These are phyloP conservation scores for Amanita thiersii DNA, from an alignment of 768 basidiomycete genomes.

Conservation along the genomic window DNA sequence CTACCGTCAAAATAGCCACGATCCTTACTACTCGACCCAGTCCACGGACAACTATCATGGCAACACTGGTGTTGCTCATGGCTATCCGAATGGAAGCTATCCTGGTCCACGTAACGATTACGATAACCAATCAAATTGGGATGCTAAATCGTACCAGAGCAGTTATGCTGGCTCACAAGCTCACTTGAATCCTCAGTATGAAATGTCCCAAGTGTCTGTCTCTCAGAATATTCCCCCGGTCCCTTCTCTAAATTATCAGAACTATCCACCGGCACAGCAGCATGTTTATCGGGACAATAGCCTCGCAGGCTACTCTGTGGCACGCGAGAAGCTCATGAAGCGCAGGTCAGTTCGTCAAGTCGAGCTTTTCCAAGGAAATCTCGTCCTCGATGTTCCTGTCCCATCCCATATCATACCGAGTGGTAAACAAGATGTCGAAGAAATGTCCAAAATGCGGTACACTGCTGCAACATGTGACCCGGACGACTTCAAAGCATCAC, in stretches of 20 bases:
- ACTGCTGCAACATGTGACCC: constrained; percentile 88
- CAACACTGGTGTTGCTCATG: constrained; percentile 23
- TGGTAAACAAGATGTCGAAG: constrained; percentile 52
- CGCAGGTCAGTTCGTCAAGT: constrained; percentile 73
- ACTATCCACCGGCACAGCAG: constrained; percentile 55
- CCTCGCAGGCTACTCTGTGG: constrained; percentile 53
- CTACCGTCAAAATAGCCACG: constrained; percentile 40
- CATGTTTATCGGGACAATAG: constrained; percentile 39
- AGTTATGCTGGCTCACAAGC: constrained; percentile 62
- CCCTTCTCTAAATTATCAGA: constrained; percentile 45
- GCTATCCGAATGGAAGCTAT: constrained; percentile 24
- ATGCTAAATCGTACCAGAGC: constrained; percentile 52
- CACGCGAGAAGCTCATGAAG: constrained; percentile 77
- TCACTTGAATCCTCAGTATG: constrained; percentile 57
- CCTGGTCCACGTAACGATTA: constrained; percentile 32
- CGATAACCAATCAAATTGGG: constrained; percentile 34
- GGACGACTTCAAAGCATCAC: constrained; percentile 73
- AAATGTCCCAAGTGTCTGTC: constrained; percentile 41
- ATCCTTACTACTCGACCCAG: constrained; percentile 36
- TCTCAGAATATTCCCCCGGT: constrained; percentile 35
- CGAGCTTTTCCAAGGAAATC: constrained; percentile 72
- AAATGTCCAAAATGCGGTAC: constrained; percentile 80
- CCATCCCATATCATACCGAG: constrained; percentile 74
- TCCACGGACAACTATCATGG: constrained; percentile 15
- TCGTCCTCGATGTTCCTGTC: constrained; percentile 78